These are phyloP conservation scores for Fusarium gaditjirri DNA, from an alignment of 2,329 filamentous ascomycete genomes.

Conservation along the genomic window DNA sequence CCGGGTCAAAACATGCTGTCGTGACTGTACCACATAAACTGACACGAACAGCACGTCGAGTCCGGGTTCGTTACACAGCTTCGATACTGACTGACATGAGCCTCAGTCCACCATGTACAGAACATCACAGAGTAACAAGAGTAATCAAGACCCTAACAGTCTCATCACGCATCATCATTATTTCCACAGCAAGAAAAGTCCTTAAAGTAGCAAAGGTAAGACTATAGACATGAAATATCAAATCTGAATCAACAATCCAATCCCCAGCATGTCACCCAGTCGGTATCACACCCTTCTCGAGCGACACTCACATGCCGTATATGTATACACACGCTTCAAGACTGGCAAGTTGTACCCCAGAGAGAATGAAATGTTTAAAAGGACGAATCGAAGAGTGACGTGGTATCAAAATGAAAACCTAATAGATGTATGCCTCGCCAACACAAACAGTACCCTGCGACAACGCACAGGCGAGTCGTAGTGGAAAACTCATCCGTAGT, in stretches of 20 bases:
- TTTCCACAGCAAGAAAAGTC: conserved; percentile 21
- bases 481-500: conserved; percentile 30
- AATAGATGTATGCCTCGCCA: conserved; percentile 42
- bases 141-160: neutral
- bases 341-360: neutral
- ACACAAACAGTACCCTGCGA: conserved; percentile 35
- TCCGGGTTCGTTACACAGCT: conserved; percentile 9
- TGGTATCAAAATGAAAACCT: conserved; percentile 47
- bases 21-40: neutral
- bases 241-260: neutral
- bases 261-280: neutral
- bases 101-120: neutral
- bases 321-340: conserved; percentile 4
- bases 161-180: conserved; percentile 18
- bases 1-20: conserved; percentile 16
- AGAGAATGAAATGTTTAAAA: conserved; percentile 24
- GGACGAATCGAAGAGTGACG: conserved; percentile 42
- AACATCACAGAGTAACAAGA: neutral
- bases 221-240: neutral
- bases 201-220: neutral
- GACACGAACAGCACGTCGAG: neutral
- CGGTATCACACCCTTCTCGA: neutral
- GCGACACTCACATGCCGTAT: neutral
- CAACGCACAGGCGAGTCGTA: conserved; percentile 37
- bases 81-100: neutral